Evolutionary conservation across 208 protist genomes (phyloP), one percentile per base, ranked within the genome.

Genomic region (Trypanosomatidae sp.): DNA sequence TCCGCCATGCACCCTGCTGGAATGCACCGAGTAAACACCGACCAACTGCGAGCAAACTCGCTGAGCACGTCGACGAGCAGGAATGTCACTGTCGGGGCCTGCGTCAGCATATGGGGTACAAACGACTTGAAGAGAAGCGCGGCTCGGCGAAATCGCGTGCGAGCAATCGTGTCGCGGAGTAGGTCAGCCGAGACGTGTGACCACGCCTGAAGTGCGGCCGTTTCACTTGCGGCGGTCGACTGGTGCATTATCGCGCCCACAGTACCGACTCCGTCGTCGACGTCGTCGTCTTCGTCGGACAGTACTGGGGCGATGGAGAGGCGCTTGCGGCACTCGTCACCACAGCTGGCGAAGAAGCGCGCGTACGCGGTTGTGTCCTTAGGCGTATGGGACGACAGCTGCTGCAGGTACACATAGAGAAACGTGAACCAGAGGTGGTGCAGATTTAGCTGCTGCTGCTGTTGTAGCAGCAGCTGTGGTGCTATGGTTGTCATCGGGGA

Each of bases 401-500:
- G 88, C 73, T 95, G 91, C 8, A 93, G 76, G 80, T 92, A 95
- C 46, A 87, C 22, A 50, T 83, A 83, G 19, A 91, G 76, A 75
- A 86, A 91, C 39, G 72, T 76, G 56, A 83, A 88, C 88, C 88
- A 95, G 25, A 95, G 46, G 28, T 78, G 75, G 49, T 80, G 69
- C 59, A 80, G 19, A 25, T 28, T 49, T 19, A 5, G 25, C 50
- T 55, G 66, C 46, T 13, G 41, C 19, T 53, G 53, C 5, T 36
- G 62, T n/a, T 22, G 53, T 25, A 17, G 8, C 52, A 19, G 62
- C 60, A 8, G 49, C 9, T 28, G 55, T 47, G 46, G 49, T 53
- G 46, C 4, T 13, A 30, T 22, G 28, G 64, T 33, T 9, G 28
- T 10, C n/a, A 53, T 33, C 64, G 64, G 30, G 39, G 64, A 39